Evolutionary conservation across 2,329 filamentous ascomycete species (phyloP), one percentile per base, ranked within the genome.

Genomic region (Sporothrix brasiliensis): DNA sequence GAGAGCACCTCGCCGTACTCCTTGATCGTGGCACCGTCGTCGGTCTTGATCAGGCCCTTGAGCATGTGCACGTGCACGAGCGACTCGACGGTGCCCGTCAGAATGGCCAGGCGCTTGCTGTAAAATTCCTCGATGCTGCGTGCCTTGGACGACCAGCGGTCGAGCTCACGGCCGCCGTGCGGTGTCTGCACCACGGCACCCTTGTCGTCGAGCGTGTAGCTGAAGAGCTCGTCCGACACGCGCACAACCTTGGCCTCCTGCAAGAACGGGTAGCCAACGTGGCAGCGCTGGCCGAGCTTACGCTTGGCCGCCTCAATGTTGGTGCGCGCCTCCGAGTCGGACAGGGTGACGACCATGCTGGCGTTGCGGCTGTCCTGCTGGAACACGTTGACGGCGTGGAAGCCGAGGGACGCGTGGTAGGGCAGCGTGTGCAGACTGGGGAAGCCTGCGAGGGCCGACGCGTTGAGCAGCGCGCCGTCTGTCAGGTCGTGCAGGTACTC

Each of bases 321-420:
- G 63, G 91, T 89, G 49, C 91, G 89, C 71, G 83, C 81, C 73
- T 94, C 92, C 0, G 92, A 88, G 50, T 92, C 90, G 44, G 89
- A 85, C 66, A 99, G 83, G 1, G 92, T 97, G 70, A 98, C 87
- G 30, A 98, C 88, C 89, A 98, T 94, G 79, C 94, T 99, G 79
- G 97, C 94, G 77, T 98, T 98, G 66, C 93, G 90, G 78, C 94
- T 97, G 75, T 98, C 95, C 75, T 94, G 89, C 78, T 97, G 93
- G 83, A 99, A 99, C 47, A 99, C 93, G 73, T 90, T 95, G 72
- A 99, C 92, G 2, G 93, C 93, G 74, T 97, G 92, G 79, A 93
- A 97, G 10, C 90, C 92, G 63, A 98, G 84, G 70, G 88, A 86
- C 2, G 92, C 95, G 72, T 89, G 89, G 79, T 95, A 94, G 0